Base-by-base conservation (phyloP, 768 basidiomycete genomes). In the Ramaria sp. region DNA sequence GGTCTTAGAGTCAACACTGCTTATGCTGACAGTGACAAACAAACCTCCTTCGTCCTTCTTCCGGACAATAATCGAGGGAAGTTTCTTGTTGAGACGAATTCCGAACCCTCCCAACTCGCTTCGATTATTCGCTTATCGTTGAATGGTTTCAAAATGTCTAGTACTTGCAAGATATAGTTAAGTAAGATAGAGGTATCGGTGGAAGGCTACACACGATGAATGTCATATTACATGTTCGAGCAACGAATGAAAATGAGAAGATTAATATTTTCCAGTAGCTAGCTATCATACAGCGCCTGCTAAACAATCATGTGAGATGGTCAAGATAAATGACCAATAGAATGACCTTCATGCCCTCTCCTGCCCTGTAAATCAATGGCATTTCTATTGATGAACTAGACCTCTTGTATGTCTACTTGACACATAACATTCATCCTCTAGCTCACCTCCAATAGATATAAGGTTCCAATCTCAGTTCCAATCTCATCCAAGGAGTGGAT, bases 341-440 rank as follows among this genome's bases (percentile, higher is more conserved):
- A 10, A 20, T 25, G 24, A 76, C 85, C 85, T 78, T 98, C 95
- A 60, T 89, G 85, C 77, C 95, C 95, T 75, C 95, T n/a, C n/a
- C n/a, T n/a, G n/a, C 27, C 30, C 13, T 56, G n/a, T 57, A 91
- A 83, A 93, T 95, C 64, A 96, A 99, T 67, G 96, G 89, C 18
- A 98, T 97, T 63, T 94, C 91, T 52, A 96, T 98, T 68, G 95
- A 98, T 67, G 95, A 98, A 70, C 80, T 98, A 24, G 95, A 97
- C 68, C 77, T 95, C 54, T 69, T 95, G 74, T 92, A 61, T 61
- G 79, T 73, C 38, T 49, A 55, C 42, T 27, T 39, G 51, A n/a
- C 48, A 57, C 25, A 42, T 48, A 12, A 44, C 32, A 24, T n/a
- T 36, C 47, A 13, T 34, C 8, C 9, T 34, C 32, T 34, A 13